These are phyloP conservation scores for Corymbia maculata DNA, from an alignment of 345 rosid genomes.

Conservation along the genomic window DNA sequence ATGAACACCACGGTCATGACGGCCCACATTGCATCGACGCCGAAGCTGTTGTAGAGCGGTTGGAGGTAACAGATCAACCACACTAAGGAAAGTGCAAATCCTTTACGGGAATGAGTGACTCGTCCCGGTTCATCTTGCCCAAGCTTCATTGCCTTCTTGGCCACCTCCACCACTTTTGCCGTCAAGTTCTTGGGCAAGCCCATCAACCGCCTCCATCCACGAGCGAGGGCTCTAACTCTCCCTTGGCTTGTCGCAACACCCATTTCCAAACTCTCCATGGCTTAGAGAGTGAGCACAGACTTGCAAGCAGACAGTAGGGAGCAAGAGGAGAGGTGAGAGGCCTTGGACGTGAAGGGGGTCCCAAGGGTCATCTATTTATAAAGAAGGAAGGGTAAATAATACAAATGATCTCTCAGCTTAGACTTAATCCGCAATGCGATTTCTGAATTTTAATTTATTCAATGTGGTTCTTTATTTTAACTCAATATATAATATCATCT, in stretches of 20 bases:
- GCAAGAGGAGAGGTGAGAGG: neutral
- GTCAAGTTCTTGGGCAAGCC: neutral
- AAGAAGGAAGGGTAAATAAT: neutral
- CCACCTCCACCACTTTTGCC: constrained; percentile 1
- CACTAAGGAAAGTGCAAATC: constrained; percentile 53
- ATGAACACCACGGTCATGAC: constrained; percentile 77
- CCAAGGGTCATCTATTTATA: constrained; percentile 5
- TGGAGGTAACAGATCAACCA: constrained; percentile 45
- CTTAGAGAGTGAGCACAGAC: neutral
- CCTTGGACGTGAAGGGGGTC: neutral
- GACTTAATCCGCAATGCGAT: too few relatives aligned
- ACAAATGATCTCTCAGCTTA: too few relatives aligned
- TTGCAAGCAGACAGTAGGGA: neutral
- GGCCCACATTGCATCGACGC: constrained; percentile 71
- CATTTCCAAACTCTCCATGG: neutral
- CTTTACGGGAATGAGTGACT: constrained; percentile 56
- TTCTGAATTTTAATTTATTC: too few relatives aligned
- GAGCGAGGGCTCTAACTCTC: neutral
- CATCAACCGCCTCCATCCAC: neutral
- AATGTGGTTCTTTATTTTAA: too few relatives aligned
- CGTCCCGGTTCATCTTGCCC: constrained; percentile 72
- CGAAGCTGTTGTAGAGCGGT: constrained; percentile 55
- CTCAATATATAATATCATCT: too few relatives aligned
- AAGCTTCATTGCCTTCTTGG: constrained; percentile 17
- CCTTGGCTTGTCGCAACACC: neutral